phyloP scores from a whole-genome alignment of 2,329 filamentous ascomycete genomes.

The Trichoderma sp. region DNA sequence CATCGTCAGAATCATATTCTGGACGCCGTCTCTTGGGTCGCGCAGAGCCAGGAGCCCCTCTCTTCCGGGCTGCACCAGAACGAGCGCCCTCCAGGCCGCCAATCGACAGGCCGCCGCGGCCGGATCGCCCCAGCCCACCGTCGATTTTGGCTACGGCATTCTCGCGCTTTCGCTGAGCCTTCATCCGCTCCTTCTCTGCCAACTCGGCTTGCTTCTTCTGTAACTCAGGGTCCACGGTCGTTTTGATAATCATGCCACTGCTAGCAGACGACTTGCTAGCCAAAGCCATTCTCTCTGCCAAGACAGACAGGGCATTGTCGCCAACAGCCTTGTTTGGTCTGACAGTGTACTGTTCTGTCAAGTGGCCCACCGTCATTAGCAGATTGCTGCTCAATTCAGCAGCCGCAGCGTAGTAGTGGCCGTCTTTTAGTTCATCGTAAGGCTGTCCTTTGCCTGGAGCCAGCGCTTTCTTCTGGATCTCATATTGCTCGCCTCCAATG shows the following conservation, averaged over 20 bases:
- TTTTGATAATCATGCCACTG: slow-evolving; percentile 67
- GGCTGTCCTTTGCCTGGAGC: slow-evolving; percentile 62
- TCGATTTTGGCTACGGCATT: slow-evolving; percentile 66
- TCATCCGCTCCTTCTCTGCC: slow-evolving; percentile 72
- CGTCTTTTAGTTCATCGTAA: slow-evolving; percentile 68
- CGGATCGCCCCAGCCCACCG: slow-evolving; percentile 54
- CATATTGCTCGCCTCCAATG: slow-evolving; percentile 75
- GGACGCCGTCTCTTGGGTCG: slow-evolving; percentile 57
- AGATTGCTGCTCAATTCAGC: slow-evolving; percentile 69
- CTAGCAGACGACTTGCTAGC: slow-evolving; percentile 59
- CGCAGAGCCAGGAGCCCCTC: slow-evolving; percentile 50
- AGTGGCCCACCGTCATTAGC: slow-evolving; percentile 72
- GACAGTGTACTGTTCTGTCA: slow-evolving; percentile 71
- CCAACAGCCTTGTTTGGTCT: slow-evolving; percentile 66
- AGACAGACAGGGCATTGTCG: slow-evolving; percentile 69
- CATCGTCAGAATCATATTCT: slow-evolving; percentile 78
- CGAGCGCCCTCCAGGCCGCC: slow-evolving; percentile 68
- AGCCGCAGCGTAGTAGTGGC: slow-evolving; percentile 74
- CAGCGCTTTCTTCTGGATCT: slow-evolving; percentile 69
- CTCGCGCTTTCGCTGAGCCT: slow-evolving; percentile 65
- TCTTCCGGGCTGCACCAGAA: slow-evolving; percentile 53
- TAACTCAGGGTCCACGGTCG: slow-evolving; percentile 73
- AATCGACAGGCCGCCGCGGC: slow-evolving; percentile 63
- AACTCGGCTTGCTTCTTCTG: slow-evolving; percentile 72
- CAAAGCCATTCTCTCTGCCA: slow-evolving; percentile 67